phyloP scores from a whole-genome alignment of 2,329 filamentous ascomycete genomes.

The Boeremia exigua region DNA sequence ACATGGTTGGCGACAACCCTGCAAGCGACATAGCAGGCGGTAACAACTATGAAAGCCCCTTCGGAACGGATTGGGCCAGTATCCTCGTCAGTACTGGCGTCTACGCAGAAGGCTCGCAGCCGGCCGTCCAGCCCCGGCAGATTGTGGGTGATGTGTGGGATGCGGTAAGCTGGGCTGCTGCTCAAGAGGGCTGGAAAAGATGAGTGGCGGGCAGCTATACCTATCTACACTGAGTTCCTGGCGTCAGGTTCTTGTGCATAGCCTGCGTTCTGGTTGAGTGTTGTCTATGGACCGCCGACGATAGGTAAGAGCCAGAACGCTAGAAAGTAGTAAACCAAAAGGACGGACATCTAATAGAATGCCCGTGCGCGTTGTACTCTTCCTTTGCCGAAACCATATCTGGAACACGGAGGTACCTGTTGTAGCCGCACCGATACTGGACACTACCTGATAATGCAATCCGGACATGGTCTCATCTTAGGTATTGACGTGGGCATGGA shows the following conservation, averaged over 20 bases:
- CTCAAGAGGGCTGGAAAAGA: conserved; percentile 52
- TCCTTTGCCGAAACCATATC: not conserved
- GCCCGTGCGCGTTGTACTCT: not conserved
- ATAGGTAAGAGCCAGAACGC: no score
- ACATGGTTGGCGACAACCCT: conserved; percentile 82
- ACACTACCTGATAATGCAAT: not conserved
- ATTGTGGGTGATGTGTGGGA: conserved; percentile 77
- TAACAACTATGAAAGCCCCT: conserved; percentile 72
- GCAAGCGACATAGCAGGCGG: conserved; percentile 90
- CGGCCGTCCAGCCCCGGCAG: conserved; percentile 66
- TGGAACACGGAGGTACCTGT: not conserved
- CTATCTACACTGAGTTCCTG: not conserved
- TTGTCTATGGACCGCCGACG: no score
- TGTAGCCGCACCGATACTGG: not conserved
- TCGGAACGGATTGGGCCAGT: conserved; percentile 76
- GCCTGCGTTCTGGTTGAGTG: no score
- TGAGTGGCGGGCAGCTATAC: not conserved
- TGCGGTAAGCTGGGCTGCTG: conserved; percentile 78
- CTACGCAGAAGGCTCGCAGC: conserved; percentile 63
- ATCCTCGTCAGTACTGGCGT: conserved; percentile 84
- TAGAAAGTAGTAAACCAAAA: no score
- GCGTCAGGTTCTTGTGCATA: not conserved
- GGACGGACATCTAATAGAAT: no score
- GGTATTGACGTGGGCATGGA: not conserved
- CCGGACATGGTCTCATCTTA: not conserved